Base-by-base conservation (phyloP, 331 rosid species). In the Stylosanthes scabra region DNA sequence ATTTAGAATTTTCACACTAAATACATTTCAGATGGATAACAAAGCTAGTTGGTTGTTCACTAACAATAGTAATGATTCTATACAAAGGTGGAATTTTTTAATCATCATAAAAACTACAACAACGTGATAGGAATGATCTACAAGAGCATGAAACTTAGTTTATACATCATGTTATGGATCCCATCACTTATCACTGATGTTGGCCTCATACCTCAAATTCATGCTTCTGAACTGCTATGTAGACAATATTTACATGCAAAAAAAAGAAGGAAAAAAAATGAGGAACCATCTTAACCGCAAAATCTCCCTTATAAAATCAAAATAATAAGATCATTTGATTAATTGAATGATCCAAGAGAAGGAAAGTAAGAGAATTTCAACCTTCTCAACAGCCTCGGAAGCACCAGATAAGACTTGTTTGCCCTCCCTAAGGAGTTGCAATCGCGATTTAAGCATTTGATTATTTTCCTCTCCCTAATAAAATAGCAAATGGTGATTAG, bases 331-430 rank as follows among this genome's bases (percentile, higher is more conserved):
- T 14, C 12, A 45, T 61, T n/a, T 8, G 75, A 62, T 58, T 56
- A 74, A 47, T 70, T 16, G 8, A 73, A 65, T 44, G 71, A 28
- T 55, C 41, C 14, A 3, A 40, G 39, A 46, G 31, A n/a, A 71
- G 46, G n/a, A 59, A 54, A 59, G 68, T 61, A 20, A 7, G 58
- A 66, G 71, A 68, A 13, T 16, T 37, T 58, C 51, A 51, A 89
- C 97, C 96, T 83, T 87, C 76, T 89, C 82, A 57, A 85, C 77
- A 71, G 86, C 84, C 47, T 87, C 78, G 63, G 85, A 46, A 80
- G 79, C 68, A 78, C 78, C 66, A 6, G 86, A 82, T 55, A 62
- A 56, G 39, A 74, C 89, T 68, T 82, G 83, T 68, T 29, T 71
- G 73, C 70, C 89, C 82, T 84, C 82, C 73, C 60, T 89, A 25